phyloP scores from a whole-genome alignment of 129 eudicot genomes.

The Lactuca saligna region DNA sequence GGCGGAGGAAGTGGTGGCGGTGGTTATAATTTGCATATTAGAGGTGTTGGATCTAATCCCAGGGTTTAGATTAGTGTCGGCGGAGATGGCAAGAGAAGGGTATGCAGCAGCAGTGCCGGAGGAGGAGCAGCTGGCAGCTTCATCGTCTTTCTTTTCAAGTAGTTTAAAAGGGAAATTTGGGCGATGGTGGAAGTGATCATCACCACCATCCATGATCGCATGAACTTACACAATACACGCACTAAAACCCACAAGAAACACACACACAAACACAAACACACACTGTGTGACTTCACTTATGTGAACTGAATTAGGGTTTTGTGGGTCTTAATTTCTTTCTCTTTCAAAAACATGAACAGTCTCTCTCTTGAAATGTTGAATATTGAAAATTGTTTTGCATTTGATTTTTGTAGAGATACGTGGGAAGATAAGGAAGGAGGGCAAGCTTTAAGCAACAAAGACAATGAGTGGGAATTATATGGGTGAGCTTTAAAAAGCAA shows the following conservation, averaged over 20 bases:
- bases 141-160: slow-evolving; percentile 76
- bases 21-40: slow-evolving; percentile 29
- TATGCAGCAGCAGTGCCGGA: slow-evolving; percentile 33
- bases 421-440: slow-evolving; percentile 54
- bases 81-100: slow-evolving; percentile 55
- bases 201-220: slow-evolving; percentile 73
- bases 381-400: slow-evolving; percentile 28
- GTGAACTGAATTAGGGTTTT: slow-evolving; percentile 36
- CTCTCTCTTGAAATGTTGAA: slow-evolving; percentile 19
- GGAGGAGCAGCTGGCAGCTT: slow-evolving; percentile 40
- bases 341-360: slow-evolving; percentile 28
- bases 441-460: slow-evolving; percentile 87
- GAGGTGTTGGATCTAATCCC: slow-evolving; percentile 31
- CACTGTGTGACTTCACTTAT: slow-evolving; percentile 5
- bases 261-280: slow-evolving; percentile 12
- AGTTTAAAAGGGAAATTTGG: slow-evolving; percentile 79
- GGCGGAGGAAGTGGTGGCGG: slow-evolving; percentile 19
- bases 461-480: slow-evolving; percentile 96
- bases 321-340: slow-evolving; percentile 32
- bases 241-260: slow-evolving; percentile 15
- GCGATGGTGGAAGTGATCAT: slow-evolving; percentile 53
- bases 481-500: slow-evolving; percentile 87
- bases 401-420: slow-evolving; percentile 11
- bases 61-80: slow-evolving; percentile 35
- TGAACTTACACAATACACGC: slow-evolving; percentile 21